Evolutionary conservation across 768 basidiomycete species (phyloP).

Genomic region (Lactarius hengduanensis): DNA sequence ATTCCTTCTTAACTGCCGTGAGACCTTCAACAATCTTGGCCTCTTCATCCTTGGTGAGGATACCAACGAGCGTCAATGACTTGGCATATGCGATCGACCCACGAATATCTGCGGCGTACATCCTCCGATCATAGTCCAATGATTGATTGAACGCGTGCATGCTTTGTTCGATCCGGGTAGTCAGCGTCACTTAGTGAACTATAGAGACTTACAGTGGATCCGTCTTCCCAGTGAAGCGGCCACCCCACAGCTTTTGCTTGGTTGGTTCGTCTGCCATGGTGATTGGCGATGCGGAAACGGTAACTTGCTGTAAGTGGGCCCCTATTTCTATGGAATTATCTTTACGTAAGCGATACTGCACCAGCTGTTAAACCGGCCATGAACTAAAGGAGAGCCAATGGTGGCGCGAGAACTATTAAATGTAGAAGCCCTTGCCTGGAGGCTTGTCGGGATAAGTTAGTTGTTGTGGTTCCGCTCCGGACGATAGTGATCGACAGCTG

Average conservation of each 20-base stretch:
- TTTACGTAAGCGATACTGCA: too few species aligned
- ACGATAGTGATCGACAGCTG: too few species aligned
- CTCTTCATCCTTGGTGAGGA: conserved; percentile 78
- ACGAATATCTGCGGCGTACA: conserved; percentile 88
- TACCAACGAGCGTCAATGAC: conserved; percentile 74
- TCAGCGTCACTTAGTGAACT: conserved; percentile 17
- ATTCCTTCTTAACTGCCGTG: conserved; percentile 74
- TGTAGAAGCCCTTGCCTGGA: too few species aligned
- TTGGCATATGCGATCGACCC: conserved; percentile 97
- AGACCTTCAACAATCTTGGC: conserved; percentile 72
- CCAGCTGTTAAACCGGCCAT: too few species aligned
- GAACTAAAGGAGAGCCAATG: too few species aligned
- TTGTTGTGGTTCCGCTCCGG: too few species aligned
- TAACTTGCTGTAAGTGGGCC: too few species aligned
- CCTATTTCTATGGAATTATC: too few species aligned
- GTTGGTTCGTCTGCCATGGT: conserved; percentile 44
- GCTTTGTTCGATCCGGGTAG: conserved; percentile 39
- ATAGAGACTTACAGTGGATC: conserved; percentile 69
- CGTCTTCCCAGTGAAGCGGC: conserved; percentile 80
- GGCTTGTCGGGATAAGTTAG: too few species aligned
- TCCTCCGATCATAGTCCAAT: conserved; percentile 88
- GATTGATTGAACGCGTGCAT: conserved; percentile 99
- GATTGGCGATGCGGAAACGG: neutral
- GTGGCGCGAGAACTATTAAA: too few species aligned
- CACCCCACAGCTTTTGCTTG: conserved; percentile 84